Conservation (phyloP, 257 asterid species). For the Handroanthus guayacan region DNA sequence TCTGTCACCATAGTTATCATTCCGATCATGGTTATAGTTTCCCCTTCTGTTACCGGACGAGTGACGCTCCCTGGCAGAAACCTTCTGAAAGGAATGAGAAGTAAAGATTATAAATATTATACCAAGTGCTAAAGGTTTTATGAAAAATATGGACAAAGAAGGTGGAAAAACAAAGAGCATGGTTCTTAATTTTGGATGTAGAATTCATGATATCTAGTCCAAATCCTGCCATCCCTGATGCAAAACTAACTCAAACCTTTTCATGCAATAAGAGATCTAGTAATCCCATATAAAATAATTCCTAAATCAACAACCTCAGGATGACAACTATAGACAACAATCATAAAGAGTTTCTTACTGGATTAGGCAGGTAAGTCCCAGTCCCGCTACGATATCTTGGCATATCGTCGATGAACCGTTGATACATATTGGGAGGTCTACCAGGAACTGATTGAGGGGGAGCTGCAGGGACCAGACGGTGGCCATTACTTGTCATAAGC, state of each 20-base stretch:
- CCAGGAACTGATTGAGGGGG: slow-evolving; percentile 71
- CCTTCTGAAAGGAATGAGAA: slow-evolving; percentile 58
- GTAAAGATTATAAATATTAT: slow-evolving; percentile 25
- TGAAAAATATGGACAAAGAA: background rate
- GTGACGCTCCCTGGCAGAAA: slow-evolving; percentile 71
- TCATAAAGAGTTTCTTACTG: slow-evolving; percentile 64
- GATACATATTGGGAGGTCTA: slow-evolving; percentile 76
- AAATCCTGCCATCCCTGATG: slow-evolving; percentile 22
- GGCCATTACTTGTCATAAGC: slow-evolving; percentile 74
- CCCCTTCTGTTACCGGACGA: slow-evolving; percentile 81
- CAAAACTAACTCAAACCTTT: background rate
- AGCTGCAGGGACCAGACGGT: slow-evolving; percentile 68
- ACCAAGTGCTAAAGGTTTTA: background rate
- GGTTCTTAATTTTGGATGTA: slow-evolving; percentile 14
- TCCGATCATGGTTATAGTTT: slow-evolving; percentile 72
- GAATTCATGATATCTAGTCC: slow-evolving; percentile 20
- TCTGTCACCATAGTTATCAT: slow-evolving; percentile 68
- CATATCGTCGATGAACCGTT: slow-evolving; percentile 67
- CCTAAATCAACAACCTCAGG: background rate
- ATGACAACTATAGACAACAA: background rate
- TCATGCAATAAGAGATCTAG: background rate
- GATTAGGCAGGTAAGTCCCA: slow-evolving; percentile 96
- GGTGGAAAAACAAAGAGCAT: background rate
- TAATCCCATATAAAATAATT: slow-evolving; percentile 9
- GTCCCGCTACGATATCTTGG: slow-evolving; percentile 95